Evolutionary conservation across 2,329 filamentous ascomycete genomes (phyloP).

Genomic region (Drechslerella coelobrocha): DNA sequence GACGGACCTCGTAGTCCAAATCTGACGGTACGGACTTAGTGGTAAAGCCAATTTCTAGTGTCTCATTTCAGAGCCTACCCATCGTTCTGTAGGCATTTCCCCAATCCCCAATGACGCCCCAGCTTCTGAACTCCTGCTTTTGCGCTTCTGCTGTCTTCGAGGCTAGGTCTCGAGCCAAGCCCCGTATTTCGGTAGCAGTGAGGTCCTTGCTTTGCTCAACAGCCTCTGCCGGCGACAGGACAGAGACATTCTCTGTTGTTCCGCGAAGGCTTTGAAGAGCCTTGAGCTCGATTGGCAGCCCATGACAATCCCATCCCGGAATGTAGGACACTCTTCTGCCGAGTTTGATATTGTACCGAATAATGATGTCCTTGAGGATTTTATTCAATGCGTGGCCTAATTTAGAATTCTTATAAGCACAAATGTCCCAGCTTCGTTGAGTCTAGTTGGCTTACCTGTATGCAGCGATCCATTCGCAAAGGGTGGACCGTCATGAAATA

Average conservation of each 20-base stretch:
- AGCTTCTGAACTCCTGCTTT: conserved; percentile 74
- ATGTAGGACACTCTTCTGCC: conserved; percentile 80
- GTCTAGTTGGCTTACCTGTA: conserved; percentile 59
- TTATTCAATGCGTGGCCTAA: conserved; percentile 92
- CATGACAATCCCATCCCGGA: conserved; percentile 98
- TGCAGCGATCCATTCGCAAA: conserved; percentile 95
- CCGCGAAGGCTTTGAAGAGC: conserved; percentile 70
- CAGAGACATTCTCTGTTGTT: conserved; percentile 39
- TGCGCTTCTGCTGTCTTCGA: conserved; percentile 73
- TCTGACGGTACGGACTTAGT: conserved; percentile 59
- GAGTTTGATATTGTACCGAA: conserved; percentile 78
- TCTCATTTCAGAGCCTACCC: conserved; percentile 56
- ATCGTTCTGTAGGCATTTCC: conserved; percentile 78
- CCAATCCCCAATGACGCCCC: conserved; percentile 84
- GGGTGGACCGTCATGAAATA: conserved; percentile 92
- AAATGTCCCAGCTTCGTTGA: background rate
- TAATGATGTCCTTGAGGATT: conserved; percentile 91
- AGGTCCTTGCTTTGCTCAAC: conserved; percentile 57
- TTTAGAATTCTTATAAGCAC: background rate
- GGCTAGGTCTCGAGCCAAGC: conserved; percentile 71
- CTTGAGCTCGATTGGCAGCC: conserved; percentile 95
- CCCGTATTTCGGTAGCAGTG: conserved; percentile 68
- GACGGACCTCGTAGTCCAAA: conserved; percentile 73
- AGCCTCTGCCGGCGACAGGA: conserved; percentile 46
- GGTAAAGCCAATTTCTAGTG: background rate